These are phyloP conservation scores for Nemania sp. DNA, from an alignment of 2,329 filamentous ascomycete genomes.

Conservation along the genomic window DNA sequence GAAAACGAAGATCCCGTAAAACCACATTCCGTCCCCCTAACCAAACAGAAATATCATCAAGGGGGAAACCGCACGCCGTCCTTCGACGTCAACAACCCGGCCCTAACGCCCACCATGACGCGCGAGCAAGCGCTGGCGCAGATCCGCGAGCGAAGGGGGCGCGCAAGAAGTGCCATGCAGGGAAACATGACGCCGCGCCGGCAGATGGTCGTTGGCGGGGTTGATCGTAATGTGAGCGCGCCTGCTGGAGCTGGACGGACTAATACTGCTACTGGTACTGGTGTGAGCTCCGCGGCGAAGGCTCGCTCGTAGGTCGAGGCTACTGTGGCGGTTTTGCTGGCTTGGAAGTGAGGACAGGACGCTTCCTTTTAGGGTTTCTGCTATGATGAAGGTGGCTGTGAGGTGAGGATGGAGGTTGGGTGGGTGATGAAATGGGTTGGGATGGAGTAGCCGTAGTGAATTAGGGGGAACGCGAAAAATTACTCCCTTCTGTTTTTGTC, in stretches of 20 bases:
- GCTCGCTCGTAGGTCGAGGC: constrained; percentile 30
- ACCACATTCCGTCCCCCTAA: constrained; percentile 31
- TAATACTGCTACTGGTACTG: too few species aligned
- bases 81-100: constrained; percentile 60
- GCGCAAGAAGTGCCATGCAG: constrained; percentile 69
- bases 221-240: constrained; percentile 52
- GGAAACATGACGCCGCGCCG: constrained; percentile 64
- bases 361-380: too few species aligned
- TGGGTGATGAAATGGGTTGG: too few species aligned
- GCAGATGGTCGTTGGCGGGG: constrained; percentile 57
- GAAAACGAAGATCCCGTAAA: constrained; percentile 42
- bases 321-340: too few species aligned
- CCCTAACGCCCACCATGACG: constrained; percentile 67
- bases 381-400: too few species aligned
- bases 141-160: constrained; percentile 72
- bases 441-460: too few species aligned
- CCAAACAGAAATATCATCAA: too few species aligned
- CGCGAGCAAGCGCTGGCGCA: constrained; percentile 75
- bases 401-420: too few species aligned
- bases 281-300: constrained; percentile 31
- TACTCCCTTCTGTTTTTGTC: too few species aligned
- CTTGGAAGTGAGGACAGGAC: too few species aligned
- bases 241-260: too few species aligned
- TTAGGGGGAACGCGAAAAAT: too few species aligned
- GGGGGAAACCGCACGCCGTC: constrained; percentile 43